These are phyloP conservation scores for Xylaria sp. DNA, from an alignment of 2,329 filamentous ascomycete genomes.

Conservation along the genomic window DNA sequence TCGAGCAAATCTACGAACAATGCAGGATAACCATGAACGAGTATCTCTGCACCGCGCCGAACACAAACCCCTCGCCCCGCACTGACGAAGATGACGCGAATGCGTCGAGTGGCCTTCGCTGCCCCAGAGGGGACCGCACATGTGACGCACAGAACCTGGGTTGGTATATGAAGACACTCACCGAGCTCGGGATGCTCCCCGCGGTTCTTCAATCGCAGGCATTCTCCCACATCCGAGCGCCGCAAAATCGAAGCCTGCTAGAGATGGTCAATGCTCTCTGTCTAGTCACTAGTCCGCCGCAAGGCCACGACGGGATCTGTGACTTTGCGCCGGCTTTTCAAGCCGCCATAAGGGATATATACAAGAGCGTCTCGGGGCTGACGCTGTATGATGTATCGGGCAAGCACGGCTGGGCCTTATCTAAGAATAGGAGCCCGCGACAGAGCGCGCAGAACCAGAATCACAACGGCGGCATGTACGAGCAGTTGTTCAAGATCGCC, in stretches of 20 bases:
- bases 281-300: conserved; percentile 58
- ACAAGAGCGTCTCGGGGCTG: conserved; percentile 61
- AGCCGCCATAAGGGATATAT: conserved; percentile 61
- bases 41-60: conserved; percentile 52
- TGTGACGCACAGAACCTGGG: conserved; percentile 66
- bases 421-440: conserved; percentile 28
- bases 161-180: conserved; percentile 64
- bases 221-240: conserved; percentile 32
- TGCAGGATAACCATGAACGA: conserved; percentile 59
- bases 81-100: neutral
- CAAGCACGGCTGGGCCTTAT: conserved; percentile 61
- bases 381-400: conserved; percentile 63
- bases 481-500: conserved; percentile 27
- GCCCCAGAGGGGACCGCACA: conserved; percentile 61
- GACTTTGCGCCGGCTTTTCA: conserved; percentile 62
- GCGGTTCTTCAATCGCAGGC: conserved; percentile 41
- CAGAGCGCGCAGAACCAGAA: conserved; percentile 40
- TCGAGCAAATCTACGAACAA: conserved; percentile 60
- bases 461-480: conserved; percentile 39
- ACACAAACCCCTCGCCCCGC: neutral
- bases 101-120: conserved; percentile 56
- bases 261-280: conserved; percentile 59
- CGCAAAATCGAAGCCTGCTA: conserved; percentile 55
- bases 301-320: conserved; percentile 57
- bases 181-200: conserved; percentile 59